These are phyloP conservation scores for Boletus sp. DNA, from an alignment of 768 basidiomycete species.

Conservation along the genomic window DNA sequence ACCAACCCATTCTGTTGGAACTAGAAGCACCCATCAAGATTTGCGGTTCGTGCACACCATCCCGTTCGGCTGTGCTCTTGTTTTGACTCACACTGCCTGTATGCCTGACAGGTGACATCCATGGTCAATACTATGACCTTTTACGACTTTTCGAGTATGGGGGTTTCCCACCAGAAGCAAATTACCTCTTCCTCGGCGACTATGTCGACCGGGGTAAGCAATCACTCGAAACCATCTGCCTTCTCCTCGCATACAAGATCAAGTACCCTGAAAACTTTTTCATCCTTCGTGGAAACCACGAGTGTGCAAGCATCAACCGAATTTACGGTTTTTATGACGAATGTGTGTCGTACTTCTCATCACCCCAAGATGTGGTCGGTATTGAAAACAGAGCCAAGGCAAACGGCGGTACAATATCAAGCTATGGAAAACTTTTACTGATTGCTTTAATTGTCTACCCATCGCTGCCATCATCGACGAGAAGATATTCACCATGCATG, in stretches of 20 bases:
- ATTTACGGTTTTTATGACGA: conserved; percentile 99
- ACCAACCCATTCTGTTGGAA: conserved; percentile 96
- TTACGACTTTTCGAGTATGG: conserved; percentile 98
- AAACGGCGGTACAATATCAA: conserved; percentile 99
- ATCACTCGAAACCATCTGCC: conserved; percentile 98
- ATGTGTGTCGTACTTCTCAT: conserved; percentile 57
- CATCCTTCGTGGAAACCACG: conserved; percentile 97
- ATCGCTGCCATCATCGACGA: conserved; percentile 99
- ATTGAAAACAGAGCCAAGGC: conserved; percentile 50
- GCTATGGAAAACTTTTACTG: conserved; percentile 99
- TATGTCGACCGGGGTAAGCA: conserved; percentile 99
- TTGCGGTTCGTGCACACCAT: conserved; percentile 67
- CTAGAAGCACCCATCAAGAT: conserved; percentile 99
- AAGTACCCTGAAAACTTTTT: conserved; percentile 99
- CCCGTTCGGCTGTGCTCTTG: conserved; percentile 3
- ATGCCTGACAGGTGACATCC: conserved; percentile 80
- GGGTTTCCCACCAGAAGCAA: conserved; percentile 99
- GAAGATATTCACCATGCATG: conserved; percentile 99
- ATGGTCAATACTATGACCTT: conserved; percentile 99
- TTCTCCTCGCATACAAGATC: conserved; percentile 99
- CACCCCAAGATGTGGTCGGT: not conserved
- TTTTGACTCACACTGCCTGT: conserved; percentile 24
- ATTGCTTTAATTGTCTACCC: conserved; percentile 99
- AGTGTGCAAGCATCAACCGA: conserved; percentile 98
- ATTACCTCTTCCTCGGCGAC: conserved; percentile 99